These are phyloP conservation scores for Theileria orientalis DNA, from an alignment of 169 alveolate genomes.

Conservation along the genomic window DNA sequence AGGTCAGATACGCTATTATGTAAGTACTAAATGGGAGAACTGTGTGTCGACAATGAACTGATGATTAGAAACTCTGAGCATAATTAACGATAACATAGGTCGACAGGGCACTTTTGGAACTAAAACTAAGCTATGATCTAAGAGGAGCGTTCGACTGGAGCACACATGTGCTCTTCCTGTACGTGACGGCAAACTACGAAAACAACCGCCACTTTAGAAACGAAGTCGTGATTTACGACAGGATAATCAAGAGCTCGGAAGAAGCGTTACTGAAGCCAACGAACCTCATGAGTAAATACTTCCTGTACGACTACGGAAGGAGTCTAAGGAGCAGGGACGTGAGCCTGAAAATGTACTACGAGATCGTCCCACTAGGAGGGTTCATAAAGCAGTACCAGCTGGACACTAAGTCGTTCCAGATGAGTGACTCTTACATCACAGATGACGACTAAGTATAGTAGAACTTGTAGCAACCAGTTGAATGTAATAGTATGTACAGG, in stretches of 20 bases:
- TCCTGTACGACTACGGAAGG: conserved; percentile 54
- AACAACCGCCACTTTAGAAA: conserved; percentile 37
- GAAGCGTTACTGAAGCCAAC: conserved; percentile 52
- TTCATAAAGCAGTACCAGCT: conserved; percentile 28
- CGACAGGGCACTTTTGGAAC: conserved; percentile 60
- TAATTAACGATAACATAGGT: conserved; percentile 5
- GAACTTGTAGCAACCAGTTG: too few species aligned
- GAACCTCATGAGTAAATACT: conserved; percentile 41
- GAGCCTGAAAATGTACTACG: conserved; percentile 30
- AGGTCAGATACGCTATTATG: too few species aligned
- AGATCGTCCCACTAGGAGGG: conserved; percentile 61
- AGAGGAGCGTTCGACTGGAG: conserved; percentile 64
- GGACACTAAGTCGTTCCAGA: conserved; percentile 23
- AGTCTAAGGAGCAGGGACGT: conserved; percentile 39
- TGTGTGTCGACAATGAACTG: too few species aligned
- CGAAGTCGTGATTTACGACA: conserved; percentile 54
- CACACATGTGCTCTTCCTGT: conserved; percentile 44
- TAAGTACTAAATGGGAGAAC: too few species aligned
- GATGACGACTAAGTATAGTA: too few species aligned
- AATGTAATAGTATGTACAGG: too few species aligned
- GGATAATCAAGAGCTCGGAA: conserved; percentile 10
- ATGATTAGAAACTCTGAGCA: not conserved
- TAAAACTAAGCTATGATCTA: conserved; percentile 45
- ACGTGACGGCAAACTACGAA: conserved; percentile 60
- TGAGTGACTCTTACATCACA: conserved; percentile 23